Evolutionary conservation across 2,329 filamentous ascomycete species (phyloP).

Genomic region (Beauveria rudraprayagi): DNA sequence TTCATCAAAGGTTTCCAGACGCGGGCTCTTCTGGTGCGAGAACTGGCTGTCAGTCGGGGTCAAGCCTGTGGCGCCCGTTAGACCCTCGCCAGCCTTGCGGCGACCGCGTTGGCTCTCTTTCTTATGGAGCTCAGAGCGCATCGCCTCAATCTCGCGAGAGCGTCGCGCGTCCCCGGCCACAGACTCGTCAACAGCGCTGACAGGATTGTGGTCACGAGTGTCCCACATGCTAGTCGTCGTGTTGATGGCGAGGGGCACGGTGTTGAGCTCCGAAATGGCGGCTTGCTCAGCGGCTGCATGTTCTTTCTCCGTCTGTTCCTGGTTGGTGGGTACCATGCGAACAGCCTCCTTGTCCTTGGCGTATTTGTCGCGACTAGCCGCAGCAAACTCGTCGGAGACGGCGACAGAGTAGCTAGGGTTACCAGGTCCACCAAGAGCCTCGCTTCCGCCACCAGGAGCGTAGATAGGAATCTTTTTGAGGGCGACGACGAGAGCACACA

Average conservation of each 20-base stretch:
- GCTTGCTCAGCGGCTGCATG: slow-evolving; percentile 31
- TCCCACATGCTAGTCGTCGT: slow-evolving; percentile 18
- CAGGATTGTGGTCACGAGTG: slow-evolving; percentile 20
- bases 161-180: slow-evolving; percentile 23
- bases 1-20: slow-evolving; percentile 33
- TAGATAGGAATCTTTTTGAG: slow-evolving; percentile 83
- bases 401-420: slow-evolving; percentile 78
- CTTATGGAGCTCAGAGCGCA: slow-evolving; percentile 30
- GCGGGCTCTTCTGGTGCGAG: slow-evolving; percentile 23
- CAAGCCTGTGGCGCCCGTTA: slow-evolving; percentile 26
- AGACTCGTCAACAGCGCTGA: slow-evolving; percentile 17
- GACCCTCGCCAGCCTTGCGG: slow-evolving; percentile 39
- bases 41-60: slow-evolving; percentile 21
- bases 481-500: slow-evolving; percentile 83
- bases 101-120: slow-evolving; percentile 40
- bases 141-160: slow-evolving; percentile 30
- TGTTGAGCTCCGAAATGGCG: slow-evolving; percentile 39
- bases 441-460: slow-evolving; percentile 64
- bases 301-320: slow-evolving; percentile 21
- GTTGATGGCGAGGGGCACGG: slow-evolving; percentile 22
- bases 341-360: slow-evolving; percentile 52
- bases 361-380: slow-evolving; percentile 48
- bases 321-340: slow-evolving; percentile 51
- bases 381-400: slow-evolving; percentile 61
- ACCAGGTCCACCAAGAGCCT: slow-evolving; percentile 53